A percentile compares a stretch with the other conserved stretches of the same genome.
These are phyloP conservation scores for Fusarium liriodendri DNA, from an alignment of 2,329 filamentous ascomycete genomes.

Conservation along the genomic window DNA sequence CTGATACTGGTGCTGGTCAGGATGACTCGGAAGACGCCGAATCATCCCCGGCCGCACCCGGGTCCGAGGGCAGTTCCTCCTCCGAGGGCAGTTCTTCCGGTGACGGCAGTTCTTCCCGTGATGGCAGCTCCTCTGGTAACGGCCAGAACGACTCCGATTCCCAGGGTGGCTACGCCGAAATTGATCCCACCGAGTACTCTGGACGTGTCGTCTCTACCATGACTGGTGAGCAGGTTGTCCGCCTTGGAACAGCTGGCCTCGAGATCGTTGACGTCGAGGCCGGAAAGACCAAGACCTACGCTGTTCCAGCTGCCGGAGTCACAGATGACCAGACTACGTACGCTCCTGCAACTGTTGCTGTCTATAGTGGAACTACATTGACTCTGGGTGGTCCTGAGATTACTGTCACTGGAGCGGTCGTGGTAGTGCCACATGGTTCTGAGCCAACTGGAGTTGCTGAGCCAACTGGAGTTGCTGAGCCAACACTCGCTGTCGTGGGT, in stretches of 20 bases:
- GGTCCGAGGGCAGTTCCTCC: not conserved
- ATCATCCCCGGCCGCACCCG: not conserved
- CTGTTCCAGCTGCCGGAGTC: not conserved
- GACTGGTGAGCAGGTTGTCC: not conserved
- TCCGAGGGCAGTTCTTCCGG: not conserved
- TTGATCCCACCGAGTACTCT: not conserved
- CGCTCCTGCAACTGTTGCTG: not conserved
- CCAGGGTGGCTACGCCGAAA: not conserved
- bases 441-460: not conserved
- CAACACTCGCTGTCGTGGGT: not conserved
- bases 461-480: not conserved
- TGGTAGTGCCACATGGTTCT: not conserved
- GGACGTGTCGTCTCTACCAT: not conserved
- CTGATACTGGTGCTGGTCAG: not conserved
- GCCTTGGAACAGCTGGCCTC: not conserved
- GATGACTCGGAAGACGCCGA: not conserved
- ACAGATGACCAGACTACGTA: not conserved
- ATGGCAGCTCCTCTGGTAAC: not conserved
- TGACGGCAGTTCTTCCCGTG: not conserved
- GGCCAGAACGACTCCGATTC: not conserved
- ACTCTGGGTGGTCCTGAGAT: not conserved
- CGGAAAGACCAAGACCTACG: not conserved
- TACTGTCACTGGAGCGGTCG: not conserved
- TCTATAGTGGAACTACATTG: not conserved
- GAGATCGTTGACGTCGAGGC: not conserved